Conservation (phyloP, 75 land plant species). For the Ceratopteris richardii region DNA sequence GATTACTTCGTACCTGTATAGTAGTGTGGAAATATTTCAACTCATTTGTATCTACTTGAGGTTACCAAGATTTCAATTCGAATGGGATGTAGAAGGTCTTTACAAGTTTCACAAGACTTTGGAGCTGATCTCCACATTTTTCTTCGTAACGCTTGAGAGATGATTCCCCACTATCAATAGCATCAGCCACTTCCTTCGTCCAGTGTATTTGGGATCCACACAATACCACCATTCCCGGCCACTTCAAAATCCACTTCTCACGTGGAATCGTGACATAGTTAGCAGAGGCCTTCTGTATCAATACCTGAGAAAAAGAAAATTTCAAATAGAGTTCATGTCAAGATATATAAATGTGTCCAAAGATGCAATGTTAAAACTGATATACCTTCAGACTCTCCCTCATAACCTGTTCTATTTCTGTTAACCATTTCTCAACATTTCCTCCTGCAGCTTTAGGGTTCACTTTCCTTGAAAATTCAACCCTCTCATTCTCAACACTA, state of each 20-base stretch:
- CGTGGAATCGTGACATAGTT: conserved; percentile 22
- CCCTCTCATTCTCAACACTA: conserved; percentile 30
- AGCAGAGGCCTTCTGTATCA: conserved; percentile 15
- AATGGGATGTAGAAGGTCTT: background rate
- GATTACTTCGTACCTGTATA: conserved; percentile 15
- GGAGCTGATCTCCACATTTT: conserved; percentile 27
- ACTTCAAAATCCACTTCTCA: conserved; percentile 23
- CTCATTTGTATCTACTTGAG: background rate
- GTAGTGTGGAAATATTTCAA: background rate
- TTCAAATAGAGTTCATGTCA: background rate
- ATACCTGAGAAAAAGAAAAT: conserved; percentile 9
- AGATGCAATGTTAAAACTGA: background rate
- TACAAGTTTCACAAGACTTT: conserved; percentile 34
- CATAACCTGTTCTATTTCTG: conserved; percentile 29
- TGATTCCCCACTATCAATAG: conserved; percentile 13
- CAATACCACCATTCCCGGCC: conserved; percentile 37
- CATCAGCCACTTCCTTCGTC: conserved; percentile 34
- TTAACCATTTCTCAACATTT: conserved; percentile 34
- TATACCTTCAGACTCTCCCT: conserved; percentile 25
- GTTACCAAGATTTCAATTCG: background rate
- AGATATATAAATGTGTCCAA: too few relatives aligned
- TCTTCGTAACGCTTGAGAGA: conserved; percentile 19
- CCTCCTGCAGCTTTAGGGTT: conserved; percentile 32
- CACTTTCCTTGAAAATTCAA: conserved; percentile 9
- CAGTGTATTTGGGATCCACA: conserved; percentile 44